These are phyloP conservation scores for Neospermospora avenae DNA, from an alignment of 2,329 filamentous ascomycete genomes.

Conservation along the genomic window DNA sequence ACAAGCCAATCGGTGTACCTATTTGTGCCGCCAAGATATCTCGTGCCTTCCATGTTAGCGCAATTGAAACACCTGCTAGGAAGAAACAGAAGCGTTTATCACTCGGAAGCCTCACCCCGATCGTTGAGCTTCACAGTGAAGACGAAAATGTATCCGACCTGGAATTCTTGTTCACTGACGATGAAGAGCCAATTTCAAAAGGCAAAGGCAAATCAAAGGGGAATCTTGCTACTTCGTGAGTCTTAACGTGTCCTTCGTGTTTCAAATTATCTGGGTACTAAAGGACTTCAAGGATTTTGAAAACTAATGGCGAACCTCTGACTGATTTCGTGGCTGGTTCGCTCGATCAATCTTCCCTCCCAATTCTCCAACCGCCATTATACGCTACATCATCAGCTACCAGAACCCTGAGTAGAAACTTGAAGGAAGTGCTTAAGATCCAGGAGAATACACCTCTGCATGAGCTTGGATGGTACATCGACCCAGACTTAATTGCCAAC, in stretches of 20 bases:
- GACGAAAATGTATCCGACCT: constrained; percentile 37
- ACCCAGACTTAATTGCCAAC: constrained; percentile 51
- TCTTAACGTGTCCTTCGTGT: not conserved
- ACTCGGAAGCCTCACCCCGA: not conserved
- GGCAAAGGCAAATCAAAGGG: constrained; percentile 14
- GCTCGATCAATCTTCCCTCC: constrained; percentile 59
- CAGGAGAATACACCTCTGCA: constrained; percentile 60
- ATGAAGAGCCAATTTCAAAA: constrained; percentile 23
- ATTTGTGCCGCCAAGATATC: constrained; percentile 31
- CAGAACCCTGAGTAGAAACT: constrained; percentile 60
- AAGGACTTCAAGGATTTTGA: not conserved
- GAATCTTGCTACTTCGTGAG: not conserved
- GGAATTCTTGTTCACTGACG: constrained; percentile 39
- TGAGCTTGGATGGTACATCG: constrained; percentile 80
- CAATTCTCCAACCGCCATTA: constrained; percentile 59
- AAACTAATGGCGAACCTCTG: constrained; percentile 12
- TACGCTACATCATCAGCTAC: constrained; percentile 63
- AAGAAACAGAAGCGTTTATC: constrained; percentile 10
- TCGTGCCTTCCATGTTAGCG: constrained; percentile 24
- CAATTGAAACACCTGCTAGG: constrained; percentile 2
- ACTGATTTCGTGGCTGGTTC: constrained; percentile 66
- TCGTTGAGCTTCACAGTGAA: constrained; percentile 19
- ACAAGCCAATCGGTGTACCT: constrained; percentile 29
- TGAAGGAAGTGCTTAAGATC: constrained; percentile 59
- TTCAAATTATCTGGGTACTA: not conserved